Base-by-base conservation (phyloP, 2,329 filamentous ascomycete species). In the Apiospora saccharicola region DNA sequence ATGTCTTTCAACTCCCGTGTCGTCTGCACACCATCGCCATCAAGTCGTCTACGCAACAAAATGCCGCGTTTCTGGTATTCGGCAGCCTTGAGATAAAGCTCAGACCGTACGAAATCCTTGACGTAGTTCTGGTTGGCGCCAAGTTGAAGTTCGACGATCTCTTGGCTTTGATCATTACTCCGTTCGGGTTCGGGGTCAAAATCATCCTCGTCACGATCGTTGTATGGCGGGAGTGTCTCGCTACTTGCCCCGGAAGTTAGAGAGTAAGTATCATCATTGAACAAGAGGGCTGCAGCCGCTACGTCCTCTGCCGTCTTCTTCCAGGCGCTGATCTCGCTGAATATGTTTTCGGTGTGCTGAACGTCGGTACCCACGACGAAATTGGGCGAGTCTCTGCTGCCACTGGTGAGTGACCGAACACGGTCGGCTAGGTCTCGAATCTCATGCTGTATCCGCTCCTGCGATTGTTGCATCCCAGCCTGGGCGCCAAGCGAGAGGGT, bases 141-240 rank as follows among this genome's bases (percentile, higher is more conserved):
- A 6, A 76, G 74, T 49, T 76, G 74, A 8, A 72, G 74, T 16
- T 72, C 51, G 8, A 79, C 70, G 49, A 79, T 74, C 6, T 77
- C 75, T 24, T 72, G 69, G 43, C 74, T 75, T n/a, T 74, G 74
- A 4, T 72, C 71, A 51, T 77, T 74, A 2, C 49, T 68, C 13
- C 71, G 74, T 3, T 74, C 76, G 7, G 76, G 75, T 49, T 80
- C 78, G 3, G 77, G 79, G 41, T 79, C 77, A 69, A 74, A 79
- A 3, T 69, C 73, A 26, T 79, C 76, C 41, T 75, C 72, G 44
- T 77, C 74, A 47, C 72, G 53, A 37, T 61, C 53, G 30, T 61
- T 34, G 19, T 61, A 72, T 19, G 71, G 61, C 19, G 70, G 70
- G 16, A 74, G 46, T 5, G 71, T 75, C 34, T 75, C 72, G 34